Evolutionary conservation across 345 rosid genomes (phyloP).

Genomic region (Salix dunnii): DNA sequence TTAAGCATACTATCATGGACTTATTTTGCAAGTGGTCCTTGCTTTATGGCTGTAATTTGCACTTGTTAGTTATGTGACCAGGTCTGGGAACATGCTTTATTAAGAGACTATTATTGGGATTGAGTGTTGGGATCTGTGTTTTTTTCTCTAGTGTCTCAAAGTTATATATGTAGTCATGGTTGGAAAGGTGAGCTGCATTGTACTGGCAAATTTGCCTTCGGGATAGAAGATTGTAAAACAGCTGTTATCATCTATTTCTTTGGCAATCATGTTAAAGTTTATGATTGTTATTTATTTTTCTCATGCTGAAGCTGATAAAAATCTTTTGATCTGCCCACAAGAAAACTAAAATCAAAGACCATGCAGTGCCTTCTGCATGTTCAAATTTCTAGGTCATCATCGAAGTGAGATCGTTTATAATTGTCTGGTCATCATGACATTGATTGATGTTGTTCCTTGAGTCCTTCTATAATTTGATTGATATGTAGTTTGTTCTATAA

Average conservation of each 20-base stretch:
- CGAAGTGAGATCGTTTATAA: neutral
- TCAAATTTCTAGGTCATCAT: neutral
- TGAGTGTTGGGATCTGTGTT: neutral
- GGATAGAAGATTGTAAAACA: neutral
- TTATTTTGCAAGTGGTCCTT: neutral
- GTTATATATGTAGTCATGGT: neutral
- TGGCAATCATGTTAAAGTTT: neutral
- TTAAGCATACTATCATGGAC: neutral
- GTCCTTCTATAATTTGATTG: neutral
- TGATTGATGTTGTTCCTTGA: neutral
- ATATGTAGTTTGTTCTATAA: neutral
- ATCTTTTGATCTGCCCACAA: neutral
- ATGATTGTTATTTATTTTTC: neutral
- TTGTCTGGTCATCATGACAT: neutral
- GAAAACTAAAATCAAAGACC: neutral
- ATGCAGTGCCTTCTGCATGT: neutral
- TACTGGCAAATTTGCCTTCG: neutral
- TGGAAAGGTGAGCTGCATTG: neutral
- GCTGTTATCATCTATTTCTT: neutral
- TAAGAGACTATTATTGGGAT: neutral
- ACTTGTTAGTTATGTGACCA: neutral
- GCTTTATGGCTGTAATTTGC: neutral
- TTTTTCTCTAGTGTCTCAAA: neutral
- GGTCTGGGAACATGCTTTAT: neutral
- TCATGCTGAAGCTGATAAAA: neutral